Base-by-base conservation (phyloP, 176 grass and related monocot species). In the Luzula sylvatica region DNA sequence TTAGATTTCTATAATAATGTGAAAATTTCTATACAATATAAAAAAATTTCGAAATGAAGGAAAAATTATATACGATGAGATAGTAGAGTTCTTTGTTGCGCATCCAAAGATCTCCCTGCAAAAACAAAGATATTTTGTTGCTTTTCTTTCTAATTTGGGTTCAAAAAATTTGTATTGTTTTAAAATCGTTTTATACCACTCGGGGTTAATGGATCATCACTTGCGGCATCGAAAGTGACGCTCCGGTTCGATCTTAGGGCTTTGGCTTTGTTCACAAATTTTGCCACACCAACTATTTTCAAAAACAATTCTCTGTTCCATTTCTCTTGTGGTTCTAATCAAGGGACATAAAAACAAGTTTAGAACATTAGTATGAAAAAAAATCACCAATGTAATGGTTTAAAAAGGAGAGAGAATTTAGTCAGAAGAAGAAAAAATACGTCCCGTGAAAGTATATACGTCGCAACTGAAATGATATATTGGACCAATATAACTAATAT, bases 231-330 rank as follows among this genome's bases (percentile, higher is more conserved):
- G 29, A 64, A 64, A 20, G 59, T 49, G 16, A 64, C 59, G 20
- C 41, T 46, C 29, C 13, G 20, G 23, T 64, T 63, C 12, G 65
- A 29, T 38, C 49, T 68, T 15, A 68, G 30, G 16, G 65, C 15
- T 55, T 68, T 68, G 46, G 50, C 53, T 68, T 46, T 68, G 27
- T 42, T 55, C 4, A 68, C 52, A 68, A 68, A 53, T 68, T 42
- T 68, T 5, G 65, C 65, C 8, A 68, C 51, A 23, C 65, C 50
- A 4, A 45, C 65, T 26, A 68, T 56, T 15, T 53, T 68, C 38
- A 54, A 17, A 9, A 68, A 68, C 1, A 68, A 23, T 55, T 68
- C 65, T 42, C 25, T 68, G 23, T 56, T 68, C 65, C 65, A 46
- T 32, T 29, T 68, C 22, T 68, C 65, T 56, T 68, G 65, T 8